These are phyloP conservation scores for Tylopilus sp. DNA, from an alignment of 768 basidiomycete genomes.

Conservation along the genomic window DNA sequence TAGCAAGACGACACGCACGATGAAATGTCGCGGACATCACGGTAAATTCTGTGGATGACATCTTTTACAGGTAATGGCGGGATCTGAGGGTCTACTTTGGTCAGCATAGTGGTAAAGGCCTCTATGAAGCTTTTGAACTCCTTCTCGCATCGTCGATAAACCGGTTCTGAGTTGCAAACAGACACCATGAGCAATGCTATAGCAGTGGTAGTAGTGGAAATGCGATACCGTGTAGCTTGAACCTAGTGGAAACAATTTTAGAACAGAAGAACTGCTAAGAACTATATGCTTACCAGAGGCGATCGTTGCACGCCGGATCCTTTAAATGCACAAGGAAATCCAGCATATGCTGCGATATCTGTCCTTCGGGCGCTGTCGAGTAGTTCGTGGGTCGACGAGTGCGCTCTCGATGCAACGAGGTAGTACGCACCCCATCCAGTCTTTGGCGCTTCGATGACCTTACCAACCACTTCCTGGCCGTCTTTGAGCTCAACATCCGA, in stretches of 20 bases:
- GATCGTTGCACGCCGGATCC: slow-evolving; percentile 78
- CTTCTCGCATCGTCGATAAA: slow-evolving; percentile 59
- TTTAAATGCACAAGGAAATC: slow-evolving; percentile 69
- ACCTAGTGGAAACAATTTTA: slow-evolving; percentile 52
- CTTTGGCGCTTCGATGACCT: slow-evolving; percentile 76
- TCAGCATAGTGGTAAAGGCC: slow-evolving; percentile 60
- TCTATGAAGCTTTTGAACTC: slow-evolving; percentile 89
- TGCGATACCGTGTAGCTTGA: slow-evolving; percentile 67
- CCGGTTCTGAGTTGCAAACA: slow-evolving; percentile 18
- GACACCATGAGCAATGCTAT: not conserved
- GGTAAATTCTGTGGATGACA: slow-evolving; percentile 87
- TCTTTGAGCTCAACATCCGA: slow-evolving; percentile 45
- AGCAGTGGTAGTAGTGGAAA: not conserved
- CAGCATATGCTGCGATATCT: slow-evolving; percentile 82
- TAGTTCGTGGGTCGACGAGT: not conserved
- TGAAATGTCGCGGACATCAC: slow-evolving; percentile 53
- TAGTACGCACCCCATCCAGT: slow-evolving; percentile 62
- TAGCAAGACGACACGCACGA: slow-evolving; percentile 2
- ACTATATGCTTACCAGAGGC: slow-evolving; percentile 59
- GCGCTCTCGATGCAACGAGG: not conserved
- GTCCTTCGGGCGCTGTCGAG: slow-evolving; percentile 70
- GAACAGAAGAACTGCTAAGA: not conserved
- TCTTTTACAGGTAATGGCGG: slow-evolving; percentile 91
- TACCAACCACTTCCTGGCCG: slow-evolving; percentile 69
- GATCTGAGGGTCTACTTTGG: slow-evolving; percentile 75